Evolutionary conservation across 2,329 filamentous ascomycete species (phyloP), one percentile per base, ranked within the genome.

Genomic region (Apiospora arundinis): DNA sequence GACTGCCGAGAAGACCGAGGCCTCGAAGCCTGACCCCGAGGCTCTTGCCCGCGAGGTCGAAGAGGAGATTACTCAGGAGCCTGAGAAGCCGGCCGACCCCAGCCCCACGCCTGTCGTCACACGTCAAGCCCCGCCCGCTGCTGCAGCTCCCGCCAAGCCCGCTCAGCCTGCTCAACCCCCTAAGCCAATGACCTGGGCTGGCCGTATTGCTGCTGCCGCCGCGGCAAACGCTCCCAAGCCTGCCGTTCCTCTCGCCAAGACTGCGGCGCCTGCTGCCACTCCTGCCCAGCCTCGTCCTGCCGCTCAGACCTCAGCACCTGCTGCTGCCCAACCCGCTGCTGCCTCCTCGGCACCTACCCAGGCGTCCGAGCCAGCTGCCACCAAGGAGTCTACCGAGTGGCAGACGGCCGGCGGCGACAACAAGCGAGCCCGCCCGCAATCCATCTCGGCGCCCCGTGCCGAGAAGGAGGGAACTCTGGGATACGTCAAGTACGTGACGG

Each of bases 401-500:
- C 95, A 97, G 83, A 95, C 93, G 67, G 95, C 93, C 70, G 92
- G 92, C 71, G 89, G 91, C 70, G 93, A 97, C 82, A 92, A 92
- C 77, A 96, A 96, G 87, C 92, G 94, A 80, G 92, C 91, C 78
- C 91, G 94, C 74, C 89, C 89, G 69, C 92, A 93, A 82, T 89
- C 91, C 70, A 86, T 90, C 76, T 86, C 90, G 70, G 86, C 85
- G 68, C 82, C 86, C 37, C 82, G 84, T n/a, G 80, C 84, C 66
- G 93, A 95, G 78, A 92, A 94, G 78, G 92, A 95, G 74, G 90
- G 90, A 73, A 92, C 92, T 70, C 89, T 95, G 76, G 96, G 93
- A 25, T 98, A 98, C 82, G 94, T 99, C 82, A 97, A 97, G 87
- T 97, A 95, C 77, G 95, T 98, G 68, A 95, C 92, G 68, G 95